Evolutionary conservation across 257 asterid genomes (phyloP), one percentile per base, ranked within the genome.

Genomic region (Nicotiana attenuata): DNA sequence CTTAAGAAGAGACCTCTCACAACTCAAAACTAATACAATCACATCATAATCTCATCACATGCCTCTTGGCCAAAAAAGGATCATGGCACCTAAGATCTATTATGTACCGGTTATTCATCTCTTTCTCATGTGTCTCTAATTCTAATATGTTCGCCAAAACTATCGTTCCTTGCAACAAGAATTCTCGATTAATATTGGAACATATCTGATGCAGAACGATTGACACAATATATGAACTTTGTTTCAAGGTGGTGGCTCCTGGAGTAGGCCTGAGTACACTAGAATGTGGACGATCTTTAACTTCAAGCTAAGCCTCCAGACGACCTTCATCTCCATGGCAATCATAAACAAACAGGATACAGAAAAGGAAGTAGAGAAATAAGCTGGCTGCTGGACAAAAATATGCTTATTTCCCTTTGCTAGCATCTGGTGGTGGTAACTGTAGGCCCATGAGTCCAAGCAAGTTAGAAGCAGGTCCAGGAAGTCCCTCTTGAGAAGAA

Each of bases 391-490:
- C 38, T 0, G 1, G 38, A 33, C 38, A 33, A 65, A 16, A 28
- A 33, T 15, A 73, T 47, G 79, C 41, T 87, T 87, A 93, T 87
- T 92, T 89, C 60, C 88, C 86, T 83, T 93, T 93, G 77, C 84
- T 89, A 83, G 87, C 83, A 87, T 90, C 97, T 38, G 89, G 89
- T 17, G 89, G 89, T 17, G 98, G 98, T 85, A 96, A 89, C 85
- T 85, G 89, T 50, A 94, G 80, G 76, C 98, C 99, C 98, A 94
- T 89, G 1, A 94, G 91, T 77, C 98, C 98, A 9, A 93, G 89
- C 80, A 94, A 89, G 88, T 93, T 96, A 89, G 99, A 94, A 81
- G 97, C 97, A 61, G 98, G 98, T 47, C 99, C 99, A 3, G 99
- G 90, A 86, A 91, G 85, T 61, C 99, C 99, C 85, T 93, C 96